A percentile compares a stretch with the other conserved stretches of the same genome.
phyloP scores from a whole-genome alignment of 1,284 basidiomycete genomes.

The Pseudozyma hubeiensis region DNA sequence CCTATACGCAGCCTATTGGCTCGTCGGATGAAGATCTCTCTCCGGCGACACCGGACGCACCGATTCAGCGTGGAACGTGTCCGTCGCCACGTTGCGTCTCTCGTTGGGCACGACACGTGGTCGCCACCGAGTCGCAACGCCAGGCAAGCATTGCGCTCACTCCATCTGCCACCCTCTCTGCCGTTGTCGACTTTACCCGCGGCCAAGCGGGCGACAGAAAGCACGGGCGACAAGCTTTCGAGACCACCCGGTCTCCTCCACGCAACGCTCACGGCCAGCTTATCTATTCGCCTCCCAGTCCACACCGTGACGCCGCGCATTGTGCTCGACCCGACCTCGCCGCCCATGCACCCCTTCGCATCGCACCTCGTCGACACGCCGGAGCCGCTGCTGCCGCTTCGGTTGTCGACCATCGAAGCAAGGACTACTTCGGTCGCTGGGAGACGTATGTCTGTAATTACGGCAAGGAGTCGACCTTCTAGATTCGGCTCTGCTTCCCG shows the following conservation, averaged over 20 bases:
- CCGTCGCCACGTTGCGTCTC: constrained; percentile 3
- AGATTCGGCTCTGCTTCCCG: not conserved
- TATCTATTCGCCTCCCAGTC: constrained; percentile 12
- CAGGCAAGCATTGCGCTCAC: constrained; percentile 5
- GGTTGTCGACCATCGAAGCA: not conserved
- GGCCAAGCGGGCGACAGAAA: constrained; percentile 7
- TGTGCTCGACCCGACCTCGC: constrained; percentile 2
- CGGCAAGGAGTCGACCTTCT: constrained; percentile 40
- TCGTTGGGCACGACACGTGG: constrained; percentile 11
- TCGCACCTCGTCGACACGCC: constrained; percentile 12
- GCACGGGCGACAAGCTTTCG: not conserved
- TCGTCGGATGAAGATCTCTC: constrained; percentile 22
- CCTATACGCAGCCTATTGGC: constrained; percentile 3
- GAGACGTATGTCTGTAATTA: constrained; percentile 33
- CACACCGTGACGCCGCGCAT: not conserved
- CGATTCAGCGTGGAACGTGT: not conserved
- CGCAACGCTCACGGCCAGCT: constrained; percentile 21
- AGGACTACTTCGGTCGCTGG: constrained; percentile 40
- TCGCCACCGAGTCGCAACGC: constrained; percentile 7
- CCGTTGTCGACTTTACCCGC: constrained; percentile 38
- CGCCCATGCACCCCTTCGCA: constrained; percentile 10
- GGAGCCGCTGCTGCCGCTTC: not conserved
- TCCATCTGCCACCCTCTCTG: constrained; percentile 13
- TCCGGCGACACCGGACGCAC: constrained; percentile 20
- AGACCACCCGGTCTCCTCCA: not conserved